Evolutionary conservation across 1,284 basidiomycete genomes (phyloP), one percentile per base, ranked within the genome.

Genomic region (Sanghuangporus baumii): DNA sequence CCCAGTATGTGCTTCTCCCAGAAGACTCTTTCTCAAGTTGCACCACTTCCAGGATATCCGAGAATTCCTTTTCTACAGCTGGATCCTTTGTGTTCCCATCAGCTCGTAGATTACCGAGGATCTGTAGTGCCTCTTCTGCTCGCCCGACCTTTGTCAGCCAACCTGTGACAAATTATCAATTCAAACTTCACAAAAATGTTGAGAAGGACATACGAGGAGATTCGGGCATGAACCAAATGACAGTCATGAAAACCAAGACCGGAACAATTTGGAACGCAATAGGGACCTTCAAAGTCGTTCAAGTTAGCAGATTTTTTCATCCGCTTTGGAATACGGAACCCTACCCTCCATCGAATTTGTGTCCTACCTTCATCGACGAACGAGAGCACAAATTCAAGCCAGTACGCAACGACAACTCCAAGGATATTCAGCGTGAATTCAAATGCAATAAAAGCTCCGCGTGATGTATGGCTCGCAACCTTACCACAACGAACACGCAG

Each of bases 91-190:
- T 62, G 26, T 67, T 70, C 2, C 66, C 70, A 64, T 70, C 61
- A 31, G 68, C 63, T 20, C 74, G 69, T 12, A 74, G 68, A 23
- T 70, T 70, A 3, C 68, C 68, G 57, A 83, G 74, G 61, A 82
- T 76, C 16, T 70, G 69, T 57, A 74, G 73, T 3, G 83, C 83
- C 58, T 80, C 77, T 4, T 78, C 77, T 36, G 73, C 68, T 5
- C 79, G 76, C 6, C 83, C 83, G 62, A 76, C 77, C 71, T 81
- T 82, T 66, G 83, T 71, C 23, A 84, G 76, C 79, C 81, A 85
- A 16, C 64, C 62, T 67, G 38, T 3, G 47, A 16, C 12, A 57
- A n/a, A 37, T 57, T 16, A 23, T 23, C 23, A 31, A 46, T 16
- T 12, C 18, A 3, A 1, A 5, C 12, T 36, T 3, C n/a, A 37